phyloP scores from a whole-genome alignment of 345 rosid genomes.

The Salix koriyanagi region DNA sequence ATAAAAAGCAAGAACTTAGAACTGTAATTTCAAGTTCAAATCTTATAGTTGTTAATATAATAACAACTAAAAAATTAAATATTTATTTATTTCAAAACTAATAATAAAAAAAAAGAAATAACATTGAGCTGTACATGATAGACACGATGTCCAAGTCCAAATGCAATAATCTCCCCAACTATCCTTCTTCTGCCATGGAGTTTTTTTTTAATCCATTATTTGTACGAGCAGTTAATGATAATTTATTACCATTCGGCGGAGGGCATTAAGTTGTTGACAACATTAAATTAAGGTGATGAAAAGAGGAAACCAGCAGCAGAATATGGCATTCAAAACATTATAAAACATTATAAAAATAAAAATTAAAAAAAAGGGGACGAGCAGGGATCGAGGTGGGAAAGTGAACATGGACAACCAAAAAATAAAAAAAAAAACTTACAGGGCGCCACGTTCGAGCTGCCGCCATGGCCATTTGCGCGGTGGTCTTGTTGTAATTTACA shows the following conservation, averaged over 20 bases:
- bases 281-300: neutral
- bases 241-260: neutral
- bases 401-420: neutral
- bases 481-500: neutral
- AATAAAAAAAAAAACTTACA: neutral
- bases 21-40: too few species aligned
- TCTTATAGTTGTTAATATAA: too few species aligned
- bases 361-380: neutral
- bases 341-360: neutral
- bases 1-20: too few species aligned
- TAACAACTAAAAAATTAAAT: rapidly evolving
- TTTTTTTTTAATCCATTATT: neutral
- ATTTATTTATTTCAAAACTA: too few species aligned
- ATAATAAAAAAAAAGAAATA: too few species aligned
- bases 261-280: neutral
- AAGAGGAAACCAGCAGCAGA: neutral
- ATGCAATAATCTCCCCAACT: neutral
- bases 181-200: neutral
- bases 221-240: neutral
- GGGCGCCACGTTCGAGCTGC: neutral
- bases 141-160: too few species aligned
- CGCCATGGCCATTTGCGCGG: neutral
- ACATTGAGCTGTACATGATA: too few species aligned
- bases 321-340: neutral
- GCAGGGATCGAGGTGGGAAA: conserved; percentile 19